Base-by-base conservation (phyloP, 1,284 basidiomycete genomes). In the Ustilago hordei region DNA sequence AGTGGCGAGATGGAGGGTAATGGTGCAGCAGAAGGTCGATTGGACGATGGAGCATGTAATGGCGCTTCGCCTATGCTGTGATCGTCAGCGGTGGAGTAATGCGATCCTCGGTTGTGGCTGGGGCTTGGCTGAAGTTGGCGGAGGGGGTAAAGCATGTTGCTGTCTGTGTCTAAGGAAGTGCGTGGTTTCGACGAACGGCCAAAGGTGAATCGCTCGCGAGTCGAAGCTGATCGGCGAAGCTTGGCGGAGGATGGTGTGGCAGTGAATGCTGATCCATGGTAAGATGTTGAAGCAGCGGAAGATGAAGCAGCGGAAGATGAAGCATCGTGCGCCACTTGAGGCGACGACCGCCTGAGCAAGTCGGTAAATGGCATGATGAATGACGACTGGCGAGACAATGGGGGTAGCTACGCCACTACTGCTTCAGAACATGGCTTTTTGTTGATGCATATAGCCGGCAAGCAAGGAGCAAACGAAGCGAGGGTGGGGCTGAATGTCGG, bases 41-140 rank as follows among this genome's bases (percentile, higher is more conserved):
- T 32, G 23, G 56, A 56, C 15, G 57, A 41, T 17, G 55, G 19
- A 28, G 59, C n/a, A 55, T 56, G 70, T 4, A 55, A 52, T 23
- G 70, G 70, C 3, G 70, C 64, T n/a, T 65, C 41, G 15, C 67
- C 66, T 15, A 75, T 65, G 43, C 63, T 55, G n/a, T 63, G 66
- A 5, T 62, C 53, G 48, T 75, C 66, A 19, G 55, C 52, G 19
- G 56, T 35, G 4, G 66, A 68, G 52, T 66, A 69, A 47, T 55
- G 58, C 2, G 71, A 64, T 0, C 50, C 38, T 43, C 63, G 50
- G 28, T 47, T 59, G 32, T 45, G 38, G 19, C 41, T 50, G 32
- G 47, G 39, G 39, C 23, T 38, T 13, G 64, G 2, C 31, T 52
- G 52, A 15, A 39, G 23, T 6, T 48, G 58, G 11, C 28, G 59